A percentile compares a stretch with the other conserved stretches of the same genome.
Evolutionary conservation across 169 alveolate genomes (phyloP).

Genomic region (Cryptosporidium sp.): DNA sequence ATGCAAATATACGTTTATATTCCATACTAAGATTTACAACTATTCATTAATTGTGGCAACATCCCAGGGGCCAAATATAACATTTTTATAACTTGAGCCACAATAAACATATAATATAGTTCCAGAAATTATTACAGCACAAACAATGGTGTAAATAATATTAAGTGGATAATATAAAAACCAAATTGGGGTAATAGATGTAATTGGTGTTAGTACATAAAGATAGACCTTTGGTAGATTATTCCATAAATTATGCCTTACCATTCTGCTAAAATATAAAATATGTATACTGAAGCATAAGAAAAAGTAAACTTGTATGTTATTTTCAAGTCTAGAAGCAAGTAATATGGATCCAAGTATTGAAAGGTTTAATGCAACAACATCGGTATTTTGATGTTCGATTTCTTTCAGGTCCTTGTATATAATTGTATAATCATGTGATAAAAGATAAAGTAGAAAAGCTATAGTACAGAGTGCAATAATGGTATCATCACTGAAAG

Average conservation of each 20-base stretch:
- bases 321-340: constrained; percentile 72
- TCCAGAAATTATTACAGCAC: constrained; percentile 54
- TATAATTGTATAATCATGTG: constrained; percentile 52
- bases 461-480: constrained; percentile 43
- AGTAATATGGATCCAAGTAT: constrained; percentile 73
- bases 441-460: constrained; percentile 36
- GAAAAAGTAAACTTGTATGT: constrained; percentile 59
- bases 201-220: constrained; percentile 49
- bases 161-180: constrained; percentile 61
- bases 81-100: constrained; percentile 29
- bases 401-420: constrained; percentile 65
- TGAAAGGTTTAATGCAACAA: constrained; percentile 49
- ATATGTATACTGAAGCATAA: constrained; percentile 51
- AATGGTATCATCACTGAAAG: constrained; percentile 69
- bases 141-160: constrained; percentile 27
- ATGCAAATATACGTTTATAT: not conserved
- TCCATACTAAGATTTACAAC: not conserved
- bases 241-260: constrained; percentile 56
- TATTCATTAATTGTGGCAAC: constrained; percentile 60
- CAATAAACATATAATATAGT: constrained; percentile 54
- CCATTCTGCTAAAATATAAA: constrained; percentile 61
- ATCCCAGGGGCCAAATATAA: constrained; percentile 72
- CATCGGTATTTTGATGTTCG: constrained; percentile 49
- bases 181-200: constrained; percentile 60
- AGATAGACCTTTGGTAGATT: constrained; percentile 48